Evolutionary conservation across 2,329 filamentous ascomycete genomes (phyloP), one percentile per base, ranked within the genome.

Genomic region (Thyridium curvatum): DNA sequence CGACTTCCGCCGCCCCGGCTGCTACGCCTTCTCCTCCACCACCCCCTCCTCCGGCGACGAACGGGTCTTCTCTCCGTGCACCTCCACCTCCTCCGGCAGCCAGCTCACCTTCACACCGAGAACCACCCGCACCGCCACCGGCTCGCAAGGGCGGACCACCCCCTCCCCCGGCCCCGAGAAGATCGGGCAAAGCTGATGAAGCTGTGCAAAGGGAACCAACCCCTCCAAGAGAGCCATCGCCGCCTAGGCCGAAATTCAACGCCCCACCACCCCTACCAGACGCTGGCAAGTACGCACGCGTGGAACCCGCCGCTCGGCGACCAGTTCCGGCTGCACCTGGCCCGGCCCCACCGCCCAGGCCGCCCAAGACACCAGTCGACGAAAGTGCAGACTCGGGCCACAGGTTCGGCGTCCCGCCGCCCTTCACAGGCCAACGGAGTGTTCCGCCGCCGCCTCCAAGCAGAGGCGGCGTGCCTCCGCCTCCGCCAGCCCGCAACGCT

Each of bases 221-320:
- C 30, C 78, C 85, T n/a, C 75, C 83, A 21, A 73, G 81, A 53
- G 83, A 87, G 43, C 77, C 83, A 12, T 80, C 82, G 12, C 86
- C 87, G 12, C 78, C 82, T 14, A 75, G 82, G 37, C 78, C 79
- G 8, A 75, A 73, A 51, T 97, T 94, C 66, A 76, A 81, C 47
- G 91, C 87, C 8, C 93, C 93, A 34, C 93, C 93, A 28, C 86
- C 91, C 3, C 65, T 97, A 43, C 79, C 87, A 40, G 90, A 95
- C 59, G 93, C 93, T 41, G 93, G 93, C 30, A 94, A 87, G 61
- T 93, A 79, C 55, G 88, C 84, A 4, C 72, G 82, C 63, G 62
- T 40, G 56, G 74, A 59, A 50, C 68, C 54, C 60, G 71, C 53
- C 58, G 65, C 44, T 56, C 63, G 29, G 56, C 66, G 49, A 54